A percentile compares a stretch with the other conserved stretches of the same genome.
Evolutionary conservation across 2,329 filamentous ascomycete genomes (phyloP).

Genomic region (Penicillium nordicum): DNA sequence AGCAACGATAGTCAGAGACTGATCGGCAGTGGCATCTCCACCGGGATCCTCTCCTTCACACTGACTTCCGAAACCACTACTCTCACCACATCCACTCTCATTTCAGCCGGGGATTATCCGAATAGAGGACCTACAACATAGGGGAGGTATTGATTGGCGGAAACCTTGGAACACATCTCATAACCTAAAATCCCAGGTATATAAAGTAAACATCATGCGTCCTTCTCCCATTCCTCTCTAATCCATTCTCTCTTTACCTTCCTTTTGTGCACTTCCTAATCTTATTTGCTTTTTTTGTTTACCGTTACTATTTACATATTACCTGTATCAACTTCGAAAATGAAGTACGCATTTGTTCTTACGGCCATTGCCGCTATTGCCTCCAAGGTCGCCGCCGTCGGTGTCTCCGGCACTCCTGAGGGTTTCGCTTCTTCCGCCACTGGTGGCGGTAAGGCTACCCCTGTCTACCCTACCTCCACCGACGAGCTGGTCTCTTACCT

Average conservation of each 20-base stretch:
- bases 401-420: slow-evolving; percentile 4
- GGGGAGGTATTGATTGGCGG: not conserved
- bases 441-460: slow-evolving; percentile 5
- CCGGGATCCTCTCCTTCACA: not conserved
- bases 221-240: not conserved
- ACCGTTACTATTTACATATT: not conserved
- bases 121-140: not conserved
- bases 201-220: not conserved
- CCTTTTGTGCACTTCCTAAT: not conserved
- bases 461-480: slow-evolving; percentile 5
- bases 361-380: slow-evolving; percentile 1
- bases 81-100: not conserved
- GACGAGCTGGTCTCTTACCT: slow-evolving; percentile 10
- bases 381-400: slow-evolving; percentile 5
- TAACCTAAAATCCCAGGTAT: not conserved
- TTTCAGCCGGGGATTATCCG: not conserved
- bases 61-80: not conserved
- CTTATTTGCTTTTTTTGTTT: not conserved
- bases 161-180: not conserved
- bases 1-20: not conserved
- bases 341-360: slow-evolving; percentile 5
- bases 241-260: not conserved
- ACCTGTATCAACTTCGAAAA: not conserved
- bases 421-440: slow-evolving; percentile 9
- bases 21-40: slow-evolving; percentile 1